Evolutionary conservation across 2,329 filamentous ascomycete species (phyloP).

Genomic region (Elsinoe arachidis): DNA sequence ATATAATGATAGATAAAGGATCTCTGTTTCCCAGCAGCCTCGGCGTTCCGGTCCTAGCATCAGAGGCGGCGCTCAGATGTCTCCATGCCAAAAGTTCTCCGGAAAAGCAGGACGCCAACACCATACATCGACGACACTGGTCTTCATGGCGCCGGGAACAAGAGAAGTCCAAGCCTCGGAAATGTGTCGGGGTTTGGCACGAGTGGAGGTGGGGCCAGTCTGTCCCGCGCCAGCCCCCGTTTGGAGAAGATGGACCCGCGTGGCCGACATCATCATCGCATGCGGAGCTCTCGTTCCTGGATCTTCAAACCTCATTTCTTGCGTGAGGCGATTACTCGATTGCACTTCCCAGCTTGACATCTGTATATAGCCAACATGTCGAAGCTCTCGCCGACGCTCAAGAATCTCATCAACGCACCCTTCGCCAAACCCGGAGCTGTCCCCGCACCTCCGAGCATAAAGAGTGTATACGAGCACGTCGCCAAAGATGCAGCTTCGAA

Average conservation of each 20-base stretch:
- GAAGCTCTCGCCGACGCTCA: conserved; percentile 62
- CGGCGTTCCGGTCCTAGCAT: no score
- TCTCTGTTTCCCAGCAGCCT: no score
- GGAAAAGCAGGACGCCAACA: no score
- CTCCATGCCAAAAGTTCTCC: no score
- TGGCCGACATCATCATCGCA: no score
- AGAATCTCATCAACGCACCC: conserved; percentile 63
- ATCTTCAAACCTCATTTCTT: no score
- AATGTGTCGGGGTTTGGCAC: neutral
- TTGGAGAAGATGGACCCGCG: neutral
- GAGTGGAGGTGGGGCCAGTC: neutral
- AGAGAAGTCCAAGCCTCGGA: neutral
- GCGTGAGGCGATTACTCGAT: no score
- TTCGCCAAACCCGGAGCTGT: conserved; percentile 57
- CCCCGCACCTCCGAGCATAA: conserved; percentile 55
- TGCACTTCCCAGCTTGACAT: no score
- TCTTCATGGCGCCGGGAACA: neutral
- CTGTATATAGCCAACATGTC: conserved; percentile 46
- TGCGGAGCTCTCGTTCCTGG: no score
- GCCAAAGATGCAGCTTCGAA: conserved; percentile 53
- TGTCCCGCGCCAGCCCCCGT: neutral
- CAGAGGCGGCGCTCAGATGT: no score
- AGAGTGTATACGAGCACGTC: conserved; percentile 56
- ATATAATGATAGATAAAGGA: no score
- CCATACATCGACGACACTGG: neutral